Base-by-base conservation (phyloP, 257 asterid genomes). In the Mentha longifolia region DNA sequence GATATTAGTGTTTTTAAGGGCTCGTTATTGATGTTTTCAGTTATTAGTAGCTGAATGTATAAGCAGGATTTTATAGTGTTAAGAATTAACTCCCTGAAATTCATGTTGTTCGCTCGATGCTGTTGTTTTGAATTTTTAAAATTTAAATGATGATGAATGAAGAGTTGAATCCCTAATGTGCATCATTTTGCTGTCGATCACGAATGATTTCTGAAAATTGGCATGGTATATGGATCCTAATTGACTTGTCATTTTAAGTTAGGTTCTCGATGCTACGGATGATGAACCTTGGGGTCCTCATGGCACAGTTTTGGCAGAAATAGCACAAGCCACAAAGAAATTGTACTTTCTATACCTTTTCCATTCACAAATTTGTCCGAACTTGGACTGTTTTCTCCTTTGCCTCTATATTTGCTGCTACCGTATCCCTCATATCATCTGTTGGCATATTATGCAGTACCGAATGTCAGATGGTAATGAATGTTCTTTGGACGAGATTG, bases 281-380 rank as follows among this genome's bases (percentile, higher is more conserved):
- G 96, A 92, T 45, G 98, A 92, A 77, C 97, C 97, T 56, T 92
- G 98, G 98, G 98, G 98, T 75, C 98, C 98, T 79, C 98, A 92
- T 75, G 98, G 98, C 67, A 90, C 98, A 42, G 95, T 80, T 63
- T 80, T 92, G 95, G 89, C 96, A 69, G 98, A 92, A 86, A 90
- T 92, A 61, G 96, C 98, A 65, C 89, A 78, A 77, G 97, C 97
- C 28, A 92, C 98, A 39, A 92, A 88, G 76, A 90, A 90, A 90
- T 88, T 88, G 98, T 92, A 90, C 63, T 33, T 50, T 71, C 72
- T 61, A 31, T 28, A 41, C 52, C 52, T 42, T 59, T 60, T 63
- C 72, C 52, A 41, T 65, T 61, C 65, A 30, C 37, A 58, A 35
- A 25, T 66, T 70, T 74, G 57, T 70, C 58, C 41, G 45, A 60